Base-by-base conservation (phyloP, 805 yeast genomes). In the Candida boleticola region DNA sequence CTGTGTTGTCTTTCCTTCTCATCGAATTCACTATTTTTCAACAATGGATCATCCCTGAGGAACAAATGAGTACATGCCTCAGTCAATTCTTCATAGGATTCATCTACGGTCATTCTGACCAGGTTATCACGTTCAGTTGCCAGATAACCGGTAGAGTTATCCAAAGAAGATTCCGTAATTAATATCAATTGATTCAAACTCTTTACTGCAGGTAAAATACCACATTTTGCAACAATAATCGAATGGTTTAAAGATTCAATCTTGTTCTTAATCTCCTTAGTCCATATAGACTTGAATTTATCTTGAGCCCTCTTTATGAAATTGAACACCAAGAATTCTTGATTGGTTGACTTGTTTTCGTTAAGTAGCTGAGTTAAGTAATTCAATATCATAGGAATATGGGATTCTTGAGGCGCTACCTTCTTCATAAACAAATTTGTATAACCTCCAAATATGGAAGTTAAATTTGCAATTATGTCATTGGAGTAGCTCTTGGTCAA, bases 251-350 rank as follows among this genome's bases (percentile, higher is more conserved):
- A 47, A 27, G 54, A 32, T 17, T 66, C 71, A 20, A 76, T 61
- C 56, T 85, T 88, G n/a, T 62, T 63, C 14, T 74, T 76, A 19
- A 83, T 60, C 47, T 77, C 79, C 46, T 76, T 77, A 16, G 63
- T 63, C 95, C 95, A 88, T 14, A 68, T 66, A 27, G 60, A 61
- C 31, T 63, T 63, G 34, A 80, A 65, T 55, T 76, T 77, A 22
- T 79, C 79, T n/a, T 68, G 62, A 4, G 81, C 49, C 45, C 77
- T 78, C 25, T 67, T 69, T 46, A 83, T 66, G 40, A 74, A 66
- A 30, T 73, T 69, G 44, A 76, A 65, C 17, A 76, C 63, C 29
- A 70, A 56, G 50, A 74, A 87, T 48, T 86, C 96, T 54, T 83
- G 89, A 55, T 79, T 77, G 1, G 83, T 68, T 6, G 76, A 63